Percentiles rank a stretch among this genome's conserved stretches.
phyloP scores from a whole-genome alignment of 495 filamentous ascomycete genomes.

The Cenococcum geophilum region DNA sequence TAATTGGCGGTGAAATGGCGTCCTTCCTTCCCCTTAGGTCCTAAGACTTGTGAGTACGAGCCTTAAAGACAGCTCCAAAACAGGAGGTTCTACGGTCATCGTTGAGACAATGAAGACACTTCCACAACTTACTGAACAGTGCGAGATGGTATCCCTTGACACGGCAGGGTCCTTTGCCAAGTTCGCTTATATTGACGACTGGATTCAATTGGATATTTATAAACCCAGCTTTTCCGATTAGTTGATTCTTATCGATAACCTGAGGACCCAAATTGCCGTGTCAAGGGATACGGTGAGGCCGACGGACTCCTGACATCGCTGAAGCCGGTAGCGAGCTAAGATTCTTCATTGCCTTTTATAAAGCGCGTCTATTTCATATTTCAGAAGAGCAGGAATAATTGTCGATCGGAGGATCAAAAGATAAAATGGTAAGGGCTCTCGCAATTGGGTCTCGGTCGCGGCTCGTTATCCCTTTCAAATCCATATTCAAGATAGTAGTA shows the following conservation, averaged over 20 bases:
- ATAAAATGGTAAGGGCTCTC: no score
- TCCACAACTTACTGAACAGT: constrained; percentile 9
- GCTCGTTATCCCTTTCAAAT: no score
- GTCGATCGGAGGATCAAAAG: no score
- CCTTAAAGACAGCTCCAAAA: constrained; percentile 7
- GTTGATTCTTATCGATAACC: no score
- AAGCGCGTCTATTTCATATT: constrained; percentile 14
- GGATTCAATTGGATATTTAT: no score
- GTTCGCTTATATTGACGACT: no score
- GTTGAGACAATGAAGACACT: constrained; percentile 1
- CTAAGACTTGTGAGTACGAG: constrained; percentile 5
- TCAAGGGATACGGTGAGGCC: constrained; percentile 4
- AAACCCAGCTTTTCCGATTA: no score
- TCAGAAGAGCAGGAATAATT: constrained; percentile 13
- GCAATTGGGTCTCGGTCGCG: no score
- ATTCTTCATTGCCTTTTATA: constrained; percentile 8
- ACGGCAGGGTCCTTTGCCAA: no score
- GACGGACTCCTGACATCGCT: constrained; percentile 3
- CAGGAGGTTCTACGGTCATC: neutral
- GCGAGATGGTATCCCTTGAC: constrained; percentile 8
- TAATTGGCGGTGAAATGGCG: constrained; percentile 18
- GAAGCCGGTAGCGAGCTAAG: neutral
- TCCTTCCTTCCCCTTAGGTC: constrained; percentile 4
- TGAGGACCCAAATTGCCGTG: no score
- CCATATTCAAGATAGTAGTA: no score